Percentiles rank a stretch among this genome's conserved stretches.
phyloP scores from a whole-genome alignment of 1,284 basidiomycete species.

The Melampsora allii-populina region DNA sequence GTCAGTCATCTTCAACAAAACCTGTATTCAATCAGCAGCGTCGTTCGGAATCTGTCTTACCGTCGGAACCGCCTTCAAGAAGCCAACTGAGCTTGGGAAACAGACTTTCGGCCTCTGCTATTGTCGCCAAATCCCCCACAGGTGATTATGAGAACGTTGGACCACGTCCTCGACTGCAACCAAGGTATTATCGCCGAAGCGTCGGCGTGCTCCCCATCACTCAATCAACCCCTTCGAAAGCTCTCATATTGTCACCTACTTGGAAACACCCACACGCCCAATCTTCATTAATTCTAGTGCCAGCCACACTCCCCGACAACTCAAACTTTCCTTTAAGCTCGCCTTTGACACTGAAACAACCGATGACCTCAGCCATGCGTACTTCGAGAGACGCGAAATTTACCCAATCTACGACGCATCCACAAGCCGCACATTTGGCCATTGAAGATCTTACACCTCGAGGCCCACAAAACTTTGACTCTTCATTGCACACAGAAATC shows the following conservation, averaged over 20 bases:
- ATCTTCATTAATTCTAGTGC: not conserved
- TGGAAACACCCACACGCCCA: not conserved
- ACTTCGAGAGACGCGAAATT: not conserved
- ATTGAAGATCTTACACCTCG: constrained; percentile 3
- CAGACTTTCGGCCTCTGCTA: constrained; percentile 2
- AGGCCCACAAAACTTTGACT: not conserved
- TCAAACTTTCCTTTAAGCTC: not conserved
- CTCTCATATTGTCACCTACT: not conserved
- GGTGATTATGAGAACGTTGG: not conserved
- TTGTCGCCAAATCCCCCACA: not conserved
- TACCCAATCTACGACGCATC: not conserved
- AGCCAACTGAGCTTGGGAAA: not conserved
- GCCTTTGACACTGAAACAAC: not conserved
- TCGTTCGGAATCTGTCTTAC: not conserved
- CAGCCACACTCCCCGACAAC: not conserved
- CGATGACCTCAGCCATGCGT: not conserved
- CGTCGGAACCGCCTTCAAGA: not conserved
- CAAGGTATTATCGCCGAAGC: constrained; percentile 1
- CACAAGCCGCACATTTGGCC: not conserved
- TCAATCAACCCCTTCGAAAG: constrained; percentile 2
- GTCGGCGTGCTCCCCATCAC: not conserved
- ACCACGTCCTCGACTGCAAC: not conserved
- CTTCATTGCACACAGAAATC: not conserved
- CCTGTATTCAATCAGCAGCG: not conserved
- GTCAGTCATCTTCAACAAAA: not conserved